phyloP scores from a whole-genome alignment of 176 grass and related monocot species.

The Oryza glumipatula region DNA sequence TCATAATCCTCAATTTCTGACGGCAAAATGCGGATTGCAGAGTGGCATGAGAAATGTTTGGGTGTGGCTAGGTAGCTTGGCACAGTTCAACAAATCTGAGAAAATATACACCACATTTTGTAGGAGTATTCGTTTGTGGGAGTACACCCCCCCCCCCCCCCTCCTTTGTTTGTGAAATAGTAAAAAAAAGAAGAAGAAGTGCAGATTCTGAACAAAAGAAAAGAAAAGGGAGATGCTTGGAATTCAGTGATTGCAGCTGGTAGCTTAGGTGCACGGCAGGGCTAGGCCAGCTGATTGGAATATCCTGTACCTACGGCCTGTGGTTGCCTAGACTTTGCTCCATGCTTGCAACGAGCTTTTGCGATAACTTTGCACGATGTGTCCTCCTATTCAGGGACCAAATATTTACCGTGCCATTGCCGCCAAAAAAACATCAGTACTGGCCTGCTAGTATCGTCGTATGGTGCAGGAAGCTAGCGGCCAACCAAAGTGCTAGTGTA shows the following conservation, averaged over 20 bases:
- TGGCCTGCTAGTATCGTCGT: background rate
- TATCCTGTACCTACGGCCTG: slow-evolving; percentile 28
- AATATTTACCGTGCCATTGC: slow-evolving; percentile 29
- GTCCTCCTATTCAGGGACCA: slow-evolving; percentile 23
- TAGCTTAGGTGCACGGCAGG: background rate
- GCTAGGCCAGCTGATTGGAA: slow-evolving; percentile 41
- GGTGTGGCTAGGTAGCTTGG: background rate
- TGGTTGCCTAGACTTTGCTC: background rate
- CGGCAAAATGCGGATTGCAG: background rate
- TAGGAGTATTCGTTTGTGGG: background rate
- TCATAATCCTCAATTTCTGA: background rate
- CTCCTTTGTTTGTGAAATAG: background rate
- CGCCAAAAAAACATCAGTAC: slow-evolving; percentile 11
- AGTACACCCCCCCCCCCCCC: background rate
- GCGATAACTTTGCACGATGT: slow-evolving; percentile 39
- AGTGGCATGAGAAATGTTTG: background rate
- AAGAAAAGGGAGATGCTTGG: slow-evolving; percentile 24
- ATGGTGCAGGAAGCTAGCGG: background rate
- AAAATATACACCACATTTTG: background rate
- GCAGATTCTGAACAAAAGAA: background rate
- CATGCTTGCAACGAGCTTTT: slow-evolving; percentile 13
- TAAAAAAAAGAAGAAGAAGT: background rate
- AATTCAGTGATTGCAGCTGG: slow-evolving; percentile 18
- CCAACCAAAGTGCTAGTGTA: background rate
- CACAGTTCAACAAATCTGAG: background rate